phyloP scores from a whole-genome alignment of 352 stramenopile genomes.

The Pythium dissotocum region DNA sequence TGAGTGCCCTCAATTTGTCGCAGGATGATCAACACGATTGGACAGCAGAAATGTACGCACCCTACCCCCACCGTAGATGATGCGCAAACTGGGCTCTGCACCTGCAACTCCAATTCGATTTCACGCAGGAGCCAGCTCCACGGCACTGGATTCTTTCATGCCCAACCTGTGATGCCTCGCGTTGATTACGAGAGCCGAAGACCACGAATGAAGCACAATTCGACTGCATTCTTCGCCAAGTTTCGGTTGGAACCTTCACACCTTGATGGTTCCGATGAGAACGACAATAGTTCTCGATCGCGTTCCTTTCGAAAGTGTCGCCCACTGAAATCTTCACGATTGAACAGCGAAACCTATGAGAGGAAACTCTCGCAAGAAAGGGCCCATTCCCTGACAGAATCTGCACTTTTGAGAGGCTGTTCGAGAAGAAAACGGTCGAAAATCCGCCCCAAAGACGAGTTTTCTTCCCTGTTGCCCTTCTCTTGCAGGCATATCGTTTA shows the following conservation, averaged over 20 bases:
- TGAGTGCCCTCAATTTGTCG: constrained; percentile 19
- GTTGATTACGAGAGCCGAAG: constrained; percentile 12
- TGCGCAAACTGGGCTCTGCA: constrained; percentile 20
- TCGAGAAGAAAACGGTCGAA: constrained; percentile 26
- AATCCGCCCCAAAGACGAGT: constrained; percentile 14
- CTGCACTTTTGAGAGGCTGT: constrained; percentile 20
- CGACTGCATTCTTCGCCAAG: neutral
- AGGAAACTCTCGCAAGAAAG: constrained; percentile 23
- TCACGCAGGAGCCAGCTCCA: constrained; percentile 2
- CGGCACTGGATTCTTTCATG: constrained; percentile 21
- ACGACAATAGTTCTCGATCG: neutral
- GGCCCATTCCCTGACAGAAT: constrained; percentile 28
- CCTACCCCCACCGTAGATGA: constrained; percentile 21
- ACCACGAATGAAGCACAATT: neutral
- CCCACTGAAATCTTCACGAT: constrained; percentile 25
- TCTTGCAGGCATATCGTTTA: constrained; percentile 24
- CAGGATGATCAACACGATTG: constrained; percentile 20
- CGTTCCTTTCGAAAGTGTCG: neutral
- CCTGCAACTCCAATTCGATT: constrained; percentile 11
- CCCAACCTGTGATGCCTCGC: constrained; percentile 11
- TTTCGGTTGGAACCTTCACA: too few species aligned
- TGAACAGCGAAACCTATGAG: constrained; percentile 7
- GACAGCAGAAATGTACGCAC: constrained; percentile 3
- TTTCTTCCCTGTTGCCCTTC: constrained; percentile 1
- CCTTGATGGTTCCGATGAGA: neutral